These are phyloP conservation scores for Tetracladium maxilliforme DNA, from an alignment of 2,329 filamentous ascomycete species.

Conservation along the genomic window DNA sequence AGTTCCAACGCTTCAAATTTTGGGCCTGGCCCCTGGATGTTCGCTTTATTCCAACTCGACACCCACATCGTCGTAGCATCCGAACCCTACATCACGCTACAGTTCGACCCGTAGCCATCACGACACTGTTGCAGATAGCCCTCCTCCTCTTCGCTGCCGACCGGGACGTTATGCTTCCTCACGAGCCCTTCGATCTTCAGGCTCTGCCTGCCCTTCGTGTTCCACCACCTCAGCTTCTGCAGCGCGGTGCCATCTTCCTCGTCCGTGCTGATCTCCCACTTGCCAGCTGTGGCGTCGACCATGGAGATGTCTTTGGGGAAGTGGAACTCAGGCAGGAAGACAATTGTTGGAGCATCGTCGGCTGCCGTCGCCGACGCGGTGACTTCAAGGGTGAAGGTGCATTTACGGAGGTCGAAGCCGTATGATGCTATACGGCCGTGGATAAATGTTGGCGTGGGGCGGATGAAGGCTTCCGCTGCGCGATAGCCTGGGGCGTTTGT, in stretches of 20 bases:
- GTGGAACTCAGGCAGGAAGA: slow-evolving; percentile 85
- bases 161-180: slow-evolving; percentile 40
- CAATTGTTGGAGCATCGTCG: slow-evolving; percentile 57
- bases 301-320: slow-evolving; percentile 63
- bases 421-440: slow-evolving; percentile 57
- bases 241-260: slow-evolving; percentile 54
- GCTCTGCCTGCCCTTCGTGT: slow-evolving; percentile 69
- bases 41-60: too few species aligned
- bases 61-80: too few species aligned
- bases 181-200: slow-evolving; percentile 64
- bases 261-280: slow-evolving; percentile 72
- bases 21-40: too few species aligned
- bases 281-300: slow-evolving; percentile 69
- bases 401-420: slow-evolving; percentile 71
- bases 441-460: slow-evolving; percentile 65
- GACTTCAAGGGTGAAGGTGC: slow-evolving; percentile 61
- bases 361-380: slow-evolving; percentile 41
- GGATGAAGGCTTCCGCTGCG: slow-evolving; percentile 84
- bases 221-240: slow-evolving; percentile 85
- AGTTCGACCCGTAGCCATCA: too few species aligned
- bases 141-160: slow-evolving; percentile 51
- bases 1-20: too few species aligned
- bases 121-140: slow-evolving; percentile 64
- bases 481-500: slow-evolving; percentile 61
- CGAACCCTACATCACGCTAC: too few species aligned